Base-by-base conservation (phyloP, 208 protist species). In the Trichomonas vaginalis region DNA sequence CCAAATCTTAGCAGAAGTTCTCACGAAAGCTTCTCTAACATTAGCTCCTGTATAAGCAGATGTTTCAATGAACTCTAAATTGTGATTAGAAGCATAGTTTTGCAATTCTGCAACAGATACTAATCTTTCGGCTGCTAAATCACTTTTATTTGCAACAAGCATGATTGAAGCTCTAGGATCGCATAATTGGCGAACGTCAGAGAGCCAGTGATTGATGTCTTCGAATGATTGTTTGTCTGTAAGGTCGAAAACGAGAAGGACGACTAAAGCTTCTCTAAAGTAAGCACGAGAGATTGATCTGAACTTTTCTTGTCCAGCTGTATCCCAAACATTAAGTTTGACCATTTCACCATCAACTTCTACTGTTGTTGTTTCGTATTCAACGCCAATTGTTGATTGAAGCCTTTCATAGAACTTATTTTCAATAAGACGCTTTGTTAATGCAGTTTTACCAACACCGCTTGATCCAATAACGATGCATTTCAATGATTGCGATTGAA, bases 311-410 rank as follows among this genome's bases (percentile, higher is more conserved):
- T 88, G 40, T 4, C 82, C 82, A 47, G 82, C 82, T 48, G 82
- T 88, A 88, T 88, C 82, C 82, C 82, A 88, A n/a, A 88, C 37
- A 45, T 88, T n/a, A 42, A 88, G 82, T 32, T 48, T 88, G 12
- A 88, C 40, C 32, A 47, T n/a, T 42, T 88, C 40, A 6, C 40
- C 40, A 47, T 88, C 82, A 32, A 88, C 32, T 9, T 88, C 82
- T 32, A 88, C 27, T 23, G 37, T 88, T 23, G 82, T 88, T 42
- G 39, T 45, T 45, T 88, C 82, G 17, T 45, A 88, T 48, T 88
- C 82, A 48, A 88, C 82, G 48, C 82, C 82, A 88, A 88, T 48
- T 46, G 82, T 88, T 88, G 82, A 88, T 42, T 88, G 82, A 10
- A 40, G 48, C 0, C 48, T 6, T n/a, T 45, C 17, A 45, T 45